phyloP scores from a whole-genome alignment of 2,329 filamentous ascomycete genomes.

The Fusarium paranaense region DNA sequence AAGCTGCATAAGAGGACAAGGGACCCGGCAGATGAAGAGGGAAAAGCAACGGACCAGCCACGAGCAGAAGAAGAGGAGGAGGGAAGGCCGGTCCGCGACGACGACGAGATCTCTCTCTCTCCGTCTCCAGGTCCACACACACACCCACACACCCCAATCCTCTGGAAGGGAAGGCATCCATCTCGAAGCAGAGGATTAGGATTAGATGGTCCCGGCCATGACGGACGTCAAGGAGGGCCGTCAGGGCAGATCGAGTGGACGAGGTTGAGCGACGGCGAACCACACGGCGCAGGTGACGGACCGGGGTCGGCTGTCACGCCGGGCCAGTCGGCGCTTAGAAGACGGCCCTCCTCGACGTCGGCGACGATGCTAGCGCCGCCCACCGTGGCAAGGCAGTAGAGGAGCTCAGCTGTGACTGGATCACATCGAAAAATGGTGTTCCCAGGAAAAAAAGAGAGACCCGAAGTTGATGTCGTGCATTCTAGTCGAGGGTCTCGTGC shows the following conservation, averaged over 20 bases:
- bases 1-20: slow-evolving; percentile 37
- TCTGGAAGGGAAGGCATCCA: slow-evolving; percentile 23
- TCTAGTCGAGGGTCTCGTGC: slow-evolving; percentile 44
- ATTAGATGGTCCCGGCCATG: not conserved
- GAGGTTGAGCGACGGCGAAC: slow-evolving; percentile 41
- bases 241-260: slow-evolving; percentile 40
- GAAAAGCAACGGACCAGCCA: slow-evolving; percentile 21
- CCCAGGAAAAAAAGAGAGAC: slow-evolving; percentile 13
- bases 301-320: slow-evolving; percentile 43
- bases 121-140: not conserved
- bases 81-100: slow-evolving; percentile 28
- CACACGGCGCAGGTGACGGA: slow-evolving; percentile 48
- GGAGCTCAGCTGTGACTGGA: slow-evolving; percentile 26
- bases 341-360: slow-evolving; percentile 23
- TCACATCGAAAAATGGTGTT: slow-evolving; percentile 35
- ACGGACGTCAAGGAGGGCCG: not conserved
- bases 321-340: slow-evolving; percentile 53
- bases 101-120: slow-evolving; percentile 9
- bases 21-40: slow-evolving; percentile 40
- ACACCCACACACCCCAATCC: slow-evolving; percentile 14
- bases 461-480: slow-evolving; percentile 59
- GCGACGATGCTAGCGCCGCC: slow-evolving; percentile 42
- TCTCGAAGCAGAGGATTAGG: not conserved
- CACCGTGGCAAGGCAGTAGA: slow-evolving; percentile 22
- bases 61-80: slow-evolving; percentile 13